Evolutionary conservation across 1,284 basidiomycete species (phyloP), one percentile per base, ranked within the genome.

Genomic region (Pseudozyma thailandica): DNA sequence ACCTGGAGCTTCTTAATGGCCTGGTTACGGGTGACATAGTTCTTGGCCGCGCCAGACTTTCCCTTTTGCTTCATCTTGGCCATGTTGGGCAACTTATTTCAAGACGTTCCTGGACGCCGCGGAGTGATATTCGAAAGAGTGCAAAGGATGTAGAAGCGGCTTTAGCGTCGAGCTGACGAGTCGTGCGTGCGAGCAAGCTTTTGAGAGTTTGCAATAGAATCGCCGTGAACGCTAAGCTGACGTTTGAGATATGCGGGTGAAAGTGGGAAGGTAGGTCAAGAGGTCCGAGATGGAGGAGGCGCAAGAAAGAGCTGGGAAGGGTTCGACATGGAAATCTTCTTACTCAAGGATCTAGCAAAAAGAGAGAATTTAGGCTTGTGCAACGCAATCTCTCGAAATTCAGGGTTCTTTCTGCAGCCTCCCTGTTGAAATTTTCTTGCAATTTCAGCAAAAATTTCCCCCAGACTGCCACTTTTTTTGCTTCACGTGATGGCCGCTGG

Each of bases 1-100:
- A 94, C 92, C 85, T 99, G 96, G 20, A 98, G 87, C 86, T 84
- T 84, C 81, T 85, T 85, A 59, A 85, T 77, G 13, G 84, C 77
- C 62, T 90, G 87, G 62, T 93, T 93, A 41, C 96, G 89, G 43
- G 96, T 98, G 57, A 84, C 74, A 69, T 84, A 85, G 80, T 85
- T 74, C 85, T 95, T 98, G 62, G 94, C 94, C 58, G 85, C 86
- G 45, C 84, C 84, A 7, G 83, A 74, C 64, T 83, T 92, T 83
- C 94, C 94, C 84, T 91, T 93, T 84, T 90, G 89, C 85, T 89
- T 91, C 82, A 96, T 86, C 77, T 92, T 91, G 72, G 91, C 94
- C 94, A 97, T 96, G 37, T 47, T 69, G 42, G 21, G 38, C 47
- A 31, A 54, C 20, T 4, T 16, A 12, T 39, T 31, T 35, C 21